phyloP scores from a whole-genome alignment of 2,329 filamentous ascomycete species.

The Ambrosiella beaveri region DNA sequence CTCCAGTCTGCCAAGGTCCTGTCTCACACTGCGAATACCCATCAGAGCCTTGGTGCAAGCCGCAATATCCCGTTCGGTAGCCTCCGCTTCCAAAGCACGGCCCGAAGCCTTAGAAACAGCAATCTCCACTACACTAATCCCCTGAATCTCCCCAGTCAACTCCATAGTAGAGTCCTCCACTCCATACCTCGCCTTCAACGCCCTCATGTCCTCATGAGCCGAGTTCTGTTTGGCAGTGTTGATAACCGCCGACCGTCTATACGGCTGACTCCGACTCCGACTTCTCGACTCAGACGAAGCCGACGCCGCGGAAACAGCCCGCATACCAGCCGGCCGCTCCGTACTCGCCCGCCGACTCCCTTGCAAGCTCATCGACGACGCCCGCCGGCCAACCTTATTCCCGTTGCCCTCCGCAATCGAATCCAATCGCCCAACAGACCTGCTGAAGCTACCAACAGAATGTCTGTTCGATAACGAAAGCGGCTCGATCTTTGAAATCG shows the following conservation, averaged over 20 bases:
- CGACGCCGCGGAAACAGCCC: background rate
- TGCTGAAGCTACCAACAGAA: slow-evolving; percentile 5
- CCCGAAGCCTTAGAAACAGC: background rate
- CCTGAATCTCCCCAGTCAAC: slow-evolving; percentile 33
- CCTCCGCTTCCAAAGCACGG: background rate
- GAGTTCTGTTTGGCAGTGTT: slow-evolving; percentile 38
- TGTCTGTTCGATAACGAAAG: slow-evolving; percentile 4
- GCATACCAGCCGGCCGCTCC: background rate
- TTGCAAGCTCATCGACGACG: slow-evolving; percentile 7
- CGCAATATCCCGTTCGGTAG: slow-evolving; percentile 4
- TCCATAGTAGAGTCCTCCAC: slow-evolving; percentile 40
- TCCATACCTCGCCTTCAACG: slow-evolving; percentile 34
- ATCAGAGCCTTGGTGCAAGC: slow-evolving; percentile 9
- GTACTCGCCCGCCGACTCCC: background rate
- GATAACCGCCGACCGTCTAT: slow-evolving; percentile 26
- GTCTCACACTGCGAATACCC: slow-evolving; percentile 2
- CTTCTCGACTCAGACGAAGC: background rate
- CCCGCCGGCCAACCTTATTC: slow-evolving; percentile 6
- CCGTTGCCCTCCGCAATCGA: slow-evolving; percentile 6
- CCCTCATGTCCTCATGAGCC: slow-evolving; percentile 37
- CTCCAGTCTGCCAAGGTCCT: slow-evolving; percentile 2
- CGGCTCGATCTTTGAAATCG: slow-evolving; percentile 7
- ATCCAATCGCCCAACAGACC: slow-evolving; percentile 5
- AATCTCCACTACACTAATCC: background rate
- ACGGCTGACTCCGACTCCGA: slow-evolving; percentile 11